Base-by-base conservation (phyloP, 108 stramenopile genomes). In the Cylindrotheca fusiformis region DNA sequence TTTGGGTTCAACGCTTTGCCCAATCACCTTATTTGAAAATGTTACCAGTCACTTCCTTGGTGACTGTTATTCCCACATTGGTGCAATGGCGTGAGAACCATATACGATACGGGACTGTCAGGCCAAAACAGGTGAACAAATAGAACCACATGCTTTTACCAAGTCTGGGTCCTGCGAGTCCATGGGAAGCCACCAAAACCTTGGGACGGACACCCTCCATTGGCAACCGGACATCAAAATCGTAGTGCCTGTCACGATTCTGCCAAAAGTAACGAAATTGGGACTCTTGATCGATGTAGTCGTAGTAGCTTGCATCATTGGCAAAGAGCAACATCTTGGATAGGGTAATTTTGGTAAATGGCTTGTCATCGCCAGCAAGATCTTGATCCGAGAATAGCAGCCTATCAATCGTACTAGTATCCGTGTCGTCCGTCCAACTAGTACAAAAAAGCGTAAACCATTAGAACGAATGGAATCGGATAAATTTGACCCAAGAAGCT, bases 281-380 rank as follows among this genome's bases (percentile, higher is more conserved):
- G 22, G 25, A 26, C 26, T 53, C 25, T 53, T 53, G 52, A 18
- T 53, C 52, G 3, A 26, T 26, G 26, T 53, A 53, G 23, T 53
- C 52, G 23, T 1, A 4, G 4, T 23, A 53, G 26, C 23, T 53
- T 26, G 52, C 52, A 53, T 26, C 25, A 25, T 53, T 53, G 52
- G 52, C 52, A 53, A 53, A 53, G 18, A 53, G 26, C 1, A 53
- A 1, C 3, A 53, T 2, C 26, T 53, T 23, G 4, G 20, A 18
- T 4, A 53, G 26, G 18, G 52, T 53, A 25, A 53, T 53, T 25
- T 53, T 53, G 14, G 26, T 26, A 25, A 53, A 53, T 26, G 1
- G 52, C 52, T 26, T 26, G n/a, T n/a, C n/a, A n/a, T n/a, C n/a
- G n/a, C n/a, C n/a, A n/a, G n/a, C n/a, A n/a, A n/a, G n/a, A n/a